Evolutionary conservation across 2,329 filamentous ascomycete genomes (phyloP).

Genomic region (Penicillium sp.): DNA sequence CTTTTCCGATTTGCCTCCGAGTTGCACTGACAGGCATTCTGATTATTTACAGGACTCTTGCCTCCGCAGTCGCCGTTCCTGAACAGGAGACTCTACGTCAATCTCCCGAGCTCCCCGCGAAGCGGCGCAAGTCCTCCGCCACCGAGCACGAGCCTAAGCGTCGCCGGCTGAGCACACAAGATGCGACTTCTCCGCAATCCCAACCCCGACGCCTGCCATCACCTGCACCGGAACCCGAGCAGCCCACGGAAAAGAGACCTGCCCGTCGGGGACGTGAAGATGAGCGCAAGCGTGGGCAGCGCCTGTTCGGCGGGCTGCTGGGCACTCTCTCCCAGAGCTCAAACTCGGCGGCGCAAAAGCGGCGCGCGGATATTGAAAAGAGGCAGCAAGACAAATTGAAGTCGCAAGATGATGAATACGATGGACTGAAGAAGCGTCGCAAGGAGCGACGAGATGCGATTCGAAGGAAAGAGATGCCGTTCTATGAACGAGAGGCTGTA

Average conservation of each 20-base stretch:
- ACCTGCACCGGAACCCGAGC: constrained; percentile 16
- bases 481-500: constrained; percentile 75
- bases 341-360: constrained; percentile 62
- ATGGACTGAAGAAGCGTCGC: constrained; percentile 64
- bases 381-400: constrained; percentile 78
- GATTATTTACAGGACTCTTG: constrained; percentile 37
- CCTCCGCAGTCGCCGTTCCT: constrained; percentile 55
- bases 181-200: constrained; percentile 22
- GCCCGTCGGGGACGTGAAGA: constrained; percentile 54
- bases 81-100: constrained; percentile 35
- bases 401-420: constrained; percentile 69
- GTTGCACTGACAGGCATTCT: constrained; percentile 3
- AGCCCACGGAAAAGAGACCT: constrained; percentile 18
- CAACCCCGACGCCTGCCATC: constrained; percentile 26
- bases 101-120: constrained; percentile 39
- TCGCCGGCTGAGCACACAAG: constrained; percentile 46
- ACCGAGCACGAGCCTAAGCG: constrained; percentile 54
- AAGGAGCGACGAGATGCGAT: constrained; percentile 60
- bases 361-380: constrained; percentile 76
- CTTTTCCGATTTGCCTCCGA: background rate
- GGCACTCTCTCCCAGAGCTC: constrained; percentile 74
- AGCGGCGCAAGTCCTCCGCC: constrained; percentile 56
- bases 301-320: constrained; percentile 80
- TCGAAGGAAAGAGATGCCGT: constrained; percentile 67
- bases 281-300: constrained; percentile 79